Evolutionary conservation across 1,139 yeast genomes (phyloP), one percentile per base, ranked within the genome.

Genomic region (Hansenula lynferdii): DNA sequence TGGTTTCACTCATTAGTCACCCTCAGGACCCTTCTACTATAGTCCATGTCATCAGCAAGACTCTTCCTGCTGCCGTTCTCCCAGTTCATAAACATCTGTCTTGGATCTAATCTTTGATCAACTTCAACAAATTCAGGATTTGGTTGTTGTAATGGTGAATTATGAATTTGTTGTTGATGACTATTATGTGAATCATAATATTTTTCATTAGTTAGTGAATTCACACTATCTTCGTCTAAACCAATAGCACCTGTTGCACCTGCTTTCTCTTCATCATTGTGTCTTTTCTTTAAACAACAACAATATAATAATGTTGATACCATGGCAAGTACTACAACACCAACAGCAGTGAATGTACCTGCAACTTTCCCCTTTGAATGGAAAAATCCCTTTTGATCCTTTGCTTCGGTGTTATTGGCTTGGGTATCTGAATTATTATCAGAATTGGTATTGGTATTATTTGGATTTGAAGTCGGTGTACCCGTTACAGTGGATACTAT

Each of bases 1-100:
- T n/a, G n/a, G n/a, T n/a, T n/a, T 29, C 24, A 35, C 11, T 36
- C 60, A 60, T 85, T 85, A n/a, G 83, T 74, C 25, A 85, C 80
- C 40, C 82, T 70, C 42, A 85, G 64, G 12, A 80, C 82, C 45
- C 79, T 72, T 42, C 95, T 67, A 8, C 86, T 77, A 58, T 85
- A 85, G 57, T 85, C 94, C 42, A 70, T 66, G 45, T 84, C 83
- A 57, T 85, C 95, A 28, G 79, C 83, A 40, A 85, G 62, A n/a
- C 85, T 75, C 45, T 76, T 69, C 41, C 72, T 66, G 17, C 87
- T 78, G 41, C 70, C 73, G 51, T 74, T 76, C 31, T 54, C 78
- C 64, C 59, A 51, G 27, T 54, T 53, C 39, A 72, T 61, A 56
- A 79, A 78, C 70, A 82, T 70, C 34, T 78, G 76, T 27, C 69